Percentiles rank a stretch among this genome's conserved stretches.
These are phyloP conservation scores for Exophiala bonariae DNA, from an alignment of 2,329 filamentous ascomycete genomes.

Conservation along the genomic window DNA sequence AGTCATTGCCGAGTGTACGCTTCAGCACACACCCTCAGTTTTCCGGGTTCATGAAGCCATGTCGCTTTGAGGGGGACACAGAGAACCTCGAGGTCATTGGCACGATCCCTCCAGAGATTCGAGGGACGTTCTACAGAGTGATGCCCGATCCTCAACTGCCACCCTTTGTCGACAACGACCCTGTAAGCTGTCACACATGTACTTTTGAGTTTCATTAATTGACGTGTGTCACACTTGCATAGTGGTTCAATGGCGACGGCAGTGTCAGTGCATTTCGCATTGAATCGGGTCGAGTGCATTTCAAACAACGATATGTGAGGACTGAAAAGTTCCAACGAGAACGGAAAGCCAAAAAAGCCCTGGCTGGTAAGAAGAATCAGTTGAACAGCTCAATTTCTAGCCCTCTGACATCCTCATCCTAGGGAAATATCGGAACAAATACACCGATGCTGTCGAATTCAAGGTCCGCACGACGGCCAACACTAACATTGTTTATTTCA, in stretches of 20 bases:
- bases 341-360: constrained; percentile 35
- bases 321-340: constrained; percentile 44
- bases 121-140: constrained; percentile 51
- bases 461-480: constrained; percentile 46
- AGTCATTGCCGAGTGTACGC: too few relatives aligned
- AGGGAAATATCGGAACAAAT: constrained; percentile 44
- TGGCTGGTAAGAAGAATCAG: constrained; percentile 27
- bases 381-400: background rate
- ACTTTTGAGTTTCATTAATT: too few relatives aligned
- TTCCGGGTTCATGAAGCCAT: constrained; percentile 34
- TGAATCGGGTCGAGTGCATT: constrained; percentile 35
- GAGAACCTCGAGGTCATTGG: constrained; percentile 44
- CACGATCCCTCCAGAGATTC: constrained; percentile 45
- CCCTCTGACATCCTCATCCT: background rate
- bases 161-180: constrained; percentile 35
- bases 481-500: constrained; percentile 61
- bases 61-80: constrained; percentile 43
- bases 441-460: constrained; percentile 39
- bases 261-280: constrained; percentile 41
- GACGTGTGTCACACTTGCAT: background rate
- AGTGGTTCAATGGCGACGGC: constrained; percentile 44
- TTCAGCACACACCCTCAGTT: background rate
- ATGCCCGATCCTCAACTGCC: constrained; percentile 50
- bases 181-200: too few relatives aligned
- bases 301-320: constrained; percentile 39